phyloP scores from a whole-genome alignment of 2,329 filamentous ascomycete genomes.

The Basipetospora chlamydospora region DNA sequence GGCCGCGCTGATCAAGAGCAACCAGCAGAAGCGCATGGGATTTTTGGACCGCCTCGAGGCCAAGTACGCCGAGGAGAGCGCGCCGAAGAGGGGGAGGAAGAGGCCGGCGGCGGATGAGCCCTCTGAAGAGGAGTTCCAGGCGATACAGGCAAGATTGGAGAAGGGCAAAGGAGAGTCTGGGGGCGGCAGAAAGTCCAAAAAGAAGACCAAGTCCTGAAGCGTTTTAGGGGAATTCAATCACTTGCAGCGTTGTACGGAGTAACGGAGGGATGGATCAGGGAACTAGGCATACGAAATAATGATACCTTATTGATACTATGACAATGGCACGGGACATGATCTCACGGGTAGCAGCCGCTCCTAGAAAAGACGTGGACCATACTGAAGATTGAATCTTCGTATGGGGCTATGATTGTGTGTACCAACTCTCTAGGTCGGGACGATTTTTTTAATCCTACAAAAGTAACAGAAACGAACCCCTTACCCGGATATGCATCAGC shows the following conservation, averaged over 20 bases:
- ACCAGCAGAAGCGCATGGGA: conserved; percentile 47
- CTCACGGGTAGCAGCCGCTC: too few relatives aligned
- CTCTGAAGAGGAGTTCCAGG: conserved; percentile 46
- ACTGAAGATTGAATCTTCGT: too few relatives aligned
- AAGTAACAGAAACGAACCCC: not conserved
- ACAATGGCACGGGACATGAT: too few relatives aligned
- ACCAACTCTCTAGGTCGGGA: too few relatives aligned
- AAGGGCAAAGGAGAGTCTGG: conserved; percentile 16
- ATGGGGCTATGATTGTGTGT: too few relatives aligned
- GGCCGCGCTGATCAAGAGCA: conserved; percentile 59
- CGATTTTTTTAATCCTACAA: conserved; percentile 3
- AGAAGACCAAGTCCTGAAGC: conserved; percentile 1
- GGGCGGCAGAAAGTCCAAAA: conserved; percentile 3
- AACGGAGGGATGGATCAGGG: too few relatives aligned
- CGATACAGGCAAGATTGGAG: conserved; percentile 34
- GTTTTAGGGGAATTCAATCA: too few relatives aligned
- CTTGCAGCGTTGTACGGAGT: too few relatives aligned
- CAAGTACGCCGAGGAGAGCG: conserved; percentile 46
- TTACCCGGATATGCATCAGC: not conserved
- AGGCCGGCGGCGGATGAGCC: conserved; percentile 46
- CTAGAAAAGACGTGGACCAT: too few relatives aligned
- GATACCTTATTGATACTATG: too few relatives aligned
- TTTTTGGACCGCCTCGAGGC: conserved; percentile 64
- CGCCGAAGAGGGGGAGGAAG: conserved; percentile 37
- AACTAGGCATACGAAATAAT: too few relatives aligned